phyloP scores from a whole-genome alignment of 164 flowering plant species.

The Magnolia kwangsiensis region DNA sequence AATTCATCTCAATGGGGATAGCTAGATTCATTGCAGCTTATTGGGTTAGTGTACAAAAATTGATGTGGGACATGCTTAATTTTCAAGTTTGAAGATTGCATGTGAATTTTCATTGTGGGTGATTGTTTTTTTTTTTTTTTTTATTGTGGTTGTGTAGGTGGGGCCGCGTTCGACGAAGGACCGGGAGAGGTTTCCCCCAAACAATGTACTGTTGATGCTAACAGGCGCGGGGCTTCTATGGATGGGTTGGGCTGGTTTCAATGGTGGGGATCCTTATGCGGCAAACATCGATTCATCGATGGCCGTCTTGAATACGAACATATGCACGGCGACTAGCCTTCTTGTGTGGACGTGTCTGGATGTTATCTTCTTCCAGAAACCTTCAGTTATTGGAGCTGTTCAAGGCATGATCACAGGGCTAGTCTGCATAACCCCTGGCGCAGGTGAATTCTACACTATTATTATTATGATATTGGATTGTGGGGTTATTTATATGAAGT shows the following conservation, averaged over 20 bases:
- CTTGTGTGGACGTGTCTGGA: conserved; percentile 15
- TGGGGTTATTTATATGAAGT: background rate
- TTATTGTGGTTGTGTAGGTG: conserved; percentile 3
- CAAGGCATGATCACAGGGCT: conserved; percentile 24
- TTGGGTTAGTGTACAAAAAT: no score
- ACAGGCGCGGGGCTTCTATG: conserved; percentile 20
- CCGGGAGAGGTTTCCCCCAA: conserved; percentile 15
- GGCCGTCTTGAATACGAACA: conserved; percentile 13
- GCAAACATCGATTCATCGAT: conserved; percentile 17
- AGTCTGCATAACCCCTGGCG: conserved; percentile 22
- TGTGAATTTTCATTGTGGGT: background rate
- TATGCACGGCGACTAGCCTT: conserved; percentile 18
- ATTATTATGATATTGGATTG: background rate
- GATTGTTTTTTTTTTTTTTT: background rate
- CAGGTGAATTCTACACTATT: conserved; percentile 5
- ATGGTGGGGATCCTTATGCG: conserved; percentile 16
- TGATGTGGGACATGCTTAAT: no score
- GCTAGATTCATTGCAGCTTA: no score
- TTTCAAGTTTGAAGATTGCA: no score
- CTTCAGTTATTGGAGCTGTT: conserved; percentile 21
- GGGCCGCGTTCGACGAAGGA: conserved; percentile 17
- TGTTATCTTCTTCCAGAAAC: conserved; percentile 15
- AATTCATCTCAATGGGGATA: no score
- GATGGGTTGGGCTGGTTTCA: conserved; percentile 24
- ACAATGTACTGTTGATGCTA: conserved; percentile 17